Conservation (phyloP, 1,284 basidiomycete genomes). For the Pseudozyma sp. region DNA sequence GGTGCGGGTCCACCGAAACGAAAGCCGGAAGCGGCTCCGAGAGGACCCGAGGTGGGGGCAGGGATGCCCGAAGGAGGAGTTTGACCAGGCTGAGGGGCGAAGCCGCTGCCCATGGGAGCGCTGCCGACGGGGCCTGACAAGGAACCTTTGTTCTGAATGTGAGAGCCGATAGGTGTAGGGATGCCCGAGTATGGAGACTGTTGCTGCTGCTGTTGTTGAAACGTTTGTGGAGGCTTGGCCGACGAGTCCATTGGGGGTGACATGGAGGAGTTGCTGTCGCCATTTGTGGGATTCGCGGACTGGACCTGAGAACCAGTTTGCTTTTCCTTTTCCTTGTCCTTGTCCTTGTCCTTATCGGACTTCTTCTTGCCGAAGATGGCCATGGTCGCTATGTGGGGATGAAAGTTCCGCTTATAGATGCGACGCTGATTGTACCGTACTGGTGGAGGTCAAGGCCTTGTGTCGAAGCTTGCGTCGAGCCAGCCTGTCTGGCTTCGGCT, state of each 20-base stretch:
- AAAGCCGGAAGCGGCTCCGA: constrained; percentile 57
- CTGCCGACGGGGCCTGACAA: constrained; percentile 34
- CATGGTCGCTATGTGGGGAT: constrained; percentile 31
- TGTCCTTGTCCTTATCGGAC: constrained; percentile 58
- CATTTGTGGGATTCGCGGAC: constrained; percentile 24
- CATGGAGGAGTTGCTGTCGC: constrained; percentile 42
- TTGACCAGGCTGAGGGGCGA: constrained; percentile 25
- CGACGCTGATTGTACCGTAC: no score
- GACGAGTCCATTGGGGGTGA: constrained; percentile 43
- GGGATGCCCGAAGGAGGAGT: constrained; percentile 36
- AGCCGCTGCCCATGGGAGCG: constrained; percentile 42
- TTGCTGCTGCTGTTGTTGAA: constrained; percentile 34
- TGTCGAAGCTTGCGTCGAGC: no score
- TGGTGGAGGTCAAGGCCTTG: not conserved
- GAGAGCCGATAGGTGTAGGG: constrained; percentile 36
- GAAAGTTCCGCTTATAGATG: not conserved
- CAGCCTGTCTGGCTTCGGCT: not conserved
- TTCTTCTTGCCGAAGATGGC: constrained; percentile 67
- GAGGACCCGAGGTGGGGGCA: constrained; percentile 32
- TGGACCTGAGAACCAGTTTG: constrained; percentile 15
- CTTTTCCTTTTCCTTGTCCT: constrained; percentile 34
- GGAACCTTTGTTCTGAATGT: constrained; percentile 49
- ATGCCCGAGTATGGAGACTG: constrained; percentile 40
- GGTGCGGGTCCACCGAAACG: constrained; percentile 57
- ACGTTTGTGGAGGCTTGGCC: constrained; percentile 22